phyloP scores from a whole-genome alignment of 345 rosid species.

The Sapria himalayana region DNA sequence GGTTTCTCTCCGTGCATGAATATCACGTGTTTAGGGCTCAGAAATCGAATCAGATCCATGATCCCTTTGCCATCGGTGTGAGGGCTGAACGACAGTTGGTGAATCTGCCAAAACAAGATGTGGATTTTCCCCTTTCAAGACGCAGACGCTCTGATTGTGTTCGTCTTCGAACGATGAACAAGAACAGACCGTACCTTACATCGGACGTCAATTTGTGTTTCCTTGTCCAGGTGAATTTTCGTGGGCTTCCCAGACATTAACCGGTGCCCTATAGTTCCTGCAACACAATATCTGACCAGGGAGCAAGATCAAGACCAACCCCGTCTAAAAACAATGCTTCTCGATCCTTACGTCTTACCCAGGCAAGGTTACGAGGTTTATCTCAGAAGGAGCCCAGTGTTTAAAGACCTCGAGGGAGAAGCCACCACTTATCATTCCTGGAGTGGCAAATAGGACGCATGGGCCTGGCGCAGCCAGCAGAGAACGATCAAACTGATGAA shows the following conservation, averaged over 20 bases:
- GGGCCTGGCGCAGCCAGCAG: conserved; percentile 73
- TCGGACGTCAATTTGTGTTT: conserved; percentile 64
- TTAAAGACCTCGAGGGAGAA: conserved; percentile 88
- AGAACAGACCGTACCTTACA: conserved; percentile 91
- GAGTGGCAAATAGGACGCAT: conserved; percentile 96
- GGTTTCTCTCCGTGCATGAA: conserved; percentile 92
- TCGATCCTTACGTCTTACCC: too few species aligned
- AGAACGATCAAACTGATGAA: conserved; percentile 60
- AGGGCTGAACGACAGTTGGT: conserved; percentile 81
- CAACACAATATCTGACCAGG: conserved; percentile 54
- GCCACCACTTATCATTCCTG: conserved; percentile 93
- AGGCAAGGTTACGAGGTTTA: conserved; percentile 73
- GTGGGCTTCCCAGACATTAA: conserved; percentile 78
- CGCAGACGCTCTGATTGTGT: too few species aligned
- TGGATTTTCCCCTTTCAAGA: not conserved
- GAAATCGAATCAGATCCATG: conserved; percentile 84
- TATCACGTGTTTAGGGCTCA: conserved; percentile 58
- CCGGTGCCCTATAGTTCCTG: conserved; percentile 81
- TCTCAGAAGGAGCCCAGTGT: conserved; percentile 81
- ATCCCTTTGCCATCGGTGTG: conserved; percentile 91
- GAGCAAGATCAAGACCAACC: too few species aligned
- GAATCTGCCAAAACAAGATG: conserved; percentile 31
- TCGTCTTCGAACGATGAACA: too few species aligned
- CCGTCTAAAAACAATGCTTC: too few species aligned
- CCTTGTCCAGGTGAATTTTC: conserved; percentile 61